A percentile compares a stretch with the other conserved stretches of the same genome.
These are phyloP conservation scores for Fusarium temperatum DNA, from an alignment of 2,329 filamentous ascomycete species.

Conservation along the genomic window DNA sequence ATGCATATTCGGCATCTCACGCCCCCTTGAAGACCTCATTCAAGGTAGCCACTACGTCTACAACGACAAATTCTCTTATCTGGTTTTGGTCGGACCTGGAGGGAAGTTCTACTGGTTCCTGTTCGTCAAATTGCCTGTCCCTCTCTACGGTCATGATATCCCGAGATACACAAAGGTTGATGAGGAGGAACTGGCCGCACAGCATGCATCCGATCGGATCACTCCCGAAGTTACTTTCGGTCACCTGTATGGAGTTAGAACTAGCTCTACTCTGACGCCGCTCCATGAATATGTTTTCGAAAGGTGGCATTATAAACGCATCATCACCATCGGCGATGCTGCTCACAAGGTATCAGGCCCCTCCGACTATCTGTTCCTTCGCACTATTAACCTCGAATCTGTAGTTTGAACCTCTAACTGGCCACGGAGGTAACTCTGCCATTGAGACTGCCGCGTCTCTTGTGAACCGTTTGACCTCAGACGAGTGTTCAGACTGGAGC, in stretches of 20 bases:
- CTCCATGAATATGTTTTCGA: conserved; percentile 7
- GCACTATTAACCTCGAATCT: rapidly evolving
- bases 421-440: background rate
- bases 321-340: background rate
- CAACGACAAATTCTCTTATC: background rate
- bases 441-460: conserved; percentile 1
- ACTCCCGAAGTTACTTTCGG: background rate
- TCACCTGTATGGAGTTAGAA: background rate
- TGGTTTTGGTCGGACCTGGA: background rate
- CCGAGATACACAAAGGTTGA: background rate
- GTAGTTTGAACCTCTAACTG: background rate
- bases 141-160: background rate
- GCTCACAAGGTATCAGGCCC: conserved; percentile 4
- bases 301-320: conserved; percentile 5
- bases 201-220: background rate
- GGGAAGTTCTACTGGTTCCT: conserved; percentile 11
- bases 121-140: background rate
- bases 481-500: background rate
- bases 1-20: conserved; percentile 7
- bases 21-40: rapidly evolving
- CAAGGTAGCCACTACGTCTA: background rate
- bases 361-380: rapidly evolving
- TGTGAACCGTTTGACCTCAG: background rate
- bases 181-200: background rate
- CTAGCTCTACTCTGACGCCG: background rate